Evolutionary conservation across 116 monocot genomes (phyloP), one percentile per base, ranked within the genome.

Genomic region (Zostera marina): DNA sequence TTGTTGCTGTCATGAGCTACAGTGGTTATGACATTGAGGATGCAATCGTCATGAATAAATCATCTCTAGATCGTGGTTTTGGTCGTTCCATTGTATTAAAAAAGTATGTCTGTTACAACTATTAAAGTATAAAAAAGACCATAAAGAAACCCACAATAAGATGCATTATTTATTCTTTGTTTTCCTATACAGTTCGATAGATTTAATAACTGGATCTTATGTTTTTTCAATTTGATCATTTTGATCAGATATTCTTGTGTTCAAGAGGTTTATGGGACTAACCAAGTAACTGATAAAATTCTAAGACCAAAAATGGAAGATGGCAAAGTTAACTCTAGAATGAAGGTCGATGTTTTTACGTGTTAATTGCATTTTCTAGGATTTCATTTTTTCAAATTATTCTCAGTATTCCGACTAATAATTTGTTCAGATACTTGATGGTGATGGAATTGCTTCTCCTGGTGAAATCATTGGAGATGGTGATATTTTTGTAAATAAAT

Each of bases 11-110:
- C 14, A 96, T 88, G 96, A 82, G 96, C 70, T 96, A 96, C 42
- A 96, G 96, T 76, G 96, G 96, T 11, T 96, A 96, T 68, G 96
- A 96, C 68, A 96, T 96, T 38, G 96, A 96, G 52, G 96, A 96
- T 80, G 96, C 96, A 12, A 96, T 96, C 47, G 96, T 96, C 19
- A 88, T 96, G 96, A 96, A 96, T 63, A 96, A 96, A 61, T 77
- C 96, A 40, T 96, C 96, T 47, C 85, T 96, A 52, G 96, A 96
- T 69, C 82, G 96, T 64, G 96, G 96, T 42, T 96, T 96, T 76
- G 96, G 96, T 21, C 96, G 96, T 63, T 96, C 85, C 32, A 82
- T 89, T 48, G 79, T 74, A 55, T 62, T 89, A 69, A 96, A 89
- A 59, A 96, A 82, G 88, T 87, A 87, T 12, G 10, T 53, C 19